phyloP scores from a whole-genome alignment of 2,329 filamentous ascomycete species.

The Blastomyces emzantsi region DNA sequence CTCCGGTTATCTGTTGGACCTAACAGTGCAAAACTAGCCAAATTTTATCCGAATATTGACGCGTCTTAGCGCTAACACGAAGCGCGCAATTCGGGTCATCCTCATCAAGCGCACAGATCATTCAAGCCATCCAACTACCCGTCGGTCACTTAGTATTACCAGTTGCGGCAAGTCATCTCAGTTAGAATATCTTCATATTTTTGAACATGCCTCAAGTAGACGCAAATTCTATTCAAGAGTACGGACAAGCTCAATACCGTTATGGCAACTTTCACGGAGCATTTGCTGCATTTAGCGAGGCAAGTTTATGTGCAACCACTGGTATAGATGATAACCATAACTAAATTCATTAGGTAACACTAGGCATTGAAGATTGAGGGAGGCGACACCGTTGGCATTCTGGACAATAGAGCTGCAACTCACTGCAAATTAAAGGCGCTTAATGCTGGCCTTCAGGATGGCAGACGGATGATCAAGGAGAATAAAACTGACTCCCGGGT shows the following conservation, averaged over 20 bases:
- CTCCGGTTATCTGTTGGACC: conserved; percentile 17
- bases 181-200: not conserved
- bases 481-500: conserved; percentile 45
- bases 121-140: not conserved
- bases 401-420: conserved; percentile 49
- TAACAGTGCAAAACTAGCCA: conserved; percentile 18
- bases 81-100: not conserved
- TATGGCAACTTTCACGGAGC: conserved; percentile 37
- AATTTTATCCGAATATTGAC: conserved; percentile 6
- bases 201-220: conserved; percentile 3
- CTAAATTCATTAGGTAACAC: conserved; percentile 3
- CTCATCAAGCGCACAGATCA: not conserved
- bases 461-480: conserved; percentile 47
- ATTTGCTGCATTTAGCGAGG: conserved; percentile 35
- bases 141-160: not conserved
- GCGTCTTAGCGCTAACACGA: not conserved
- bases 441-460: conserved; percentile 46
- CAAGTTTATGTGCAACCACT: conserved; percentile 16
- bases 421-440: conserved; percentile 46
- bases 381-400: conserved; percentile 32
- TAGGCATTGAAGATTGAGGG: conserved; percentile 32
- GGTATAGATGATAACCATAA: conserved; percentile 1
- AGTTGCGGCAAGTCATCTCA: not conserved
- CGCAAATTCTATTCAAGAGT: conserved; percentile 24
- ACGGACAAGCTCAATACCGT: conserved; percentile 38